phyloP scores from a whole-genome alignment of 257 asterid genomes.

The Gentiana straminea region DNA sequence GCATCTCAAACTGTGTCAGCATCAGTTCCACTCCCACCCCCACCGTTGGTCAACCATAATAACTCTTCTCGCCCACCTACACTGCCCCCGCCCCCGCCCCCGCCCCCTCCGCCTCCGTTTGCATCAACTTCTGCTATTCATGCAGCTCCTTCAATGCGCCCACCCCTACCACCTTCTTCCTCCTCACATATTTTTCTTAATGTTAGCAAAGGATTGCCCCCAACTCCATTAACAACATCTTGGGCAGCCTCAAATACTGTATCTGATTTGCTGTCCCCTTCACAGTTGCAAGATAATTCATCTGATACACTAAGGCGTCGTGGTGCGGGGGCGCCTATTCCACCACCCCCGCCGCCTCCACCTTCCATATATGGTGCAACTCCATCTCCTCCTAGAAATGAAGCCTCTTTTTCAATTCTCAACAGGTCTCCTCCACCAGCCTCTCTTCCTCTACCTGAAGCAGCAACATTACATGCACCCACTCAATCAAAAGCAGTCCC shows the following conservation, averaged over 20 bases:
- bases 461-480: not conserved
- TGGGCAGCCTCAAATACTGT: slow-evolving; percentile 13
- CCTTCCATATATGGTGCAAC: slow-evolving; percentile 7
- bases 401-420: slow-evolving; percentile 21
- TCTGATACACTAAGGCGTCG: slow-evolving; percentile 9
- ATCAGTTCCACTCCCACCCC: slow-evolving; percentile 16
- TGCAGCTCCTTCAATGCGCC: slow-evolving; percentile 2
- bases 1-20: too few species aligned
- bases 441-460: slow-evolving; percentile 24
- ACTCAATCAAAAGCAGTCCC: not conserved
- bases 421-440: slow-evolving; percentile 10
- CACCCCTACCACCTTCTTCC: slow-evolving; percentile 19
- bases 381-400: slow-evolving; percentile 22
- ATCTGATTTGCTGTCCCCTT: not conserved
- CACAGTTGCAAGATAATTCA: slow-evolving; percentile 10
- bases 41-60: slow-evolving; percentile 6
- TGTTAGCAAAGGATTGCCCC: slow-evolving; percentile 22
- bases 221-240: slow-evolving; percentile 38
- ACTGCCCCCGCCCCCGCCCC: too few species aligned
- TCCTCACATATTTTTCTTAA: slow-evolving; percentile 19
- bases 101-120: slow-evolving; percentile 13
- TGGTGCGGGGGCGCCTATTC: slow-evolving; percentile 11
- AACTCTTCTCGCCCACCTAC: too few species aligned
- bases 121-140: slow-evolving; percentile 6
- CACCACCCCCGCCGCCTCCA: slow-evolving; percentile 12